phyloP scores from a whole-genome alignment of 192 early-diverging fungal genomes.

The Coemansia sp. region DNA sequence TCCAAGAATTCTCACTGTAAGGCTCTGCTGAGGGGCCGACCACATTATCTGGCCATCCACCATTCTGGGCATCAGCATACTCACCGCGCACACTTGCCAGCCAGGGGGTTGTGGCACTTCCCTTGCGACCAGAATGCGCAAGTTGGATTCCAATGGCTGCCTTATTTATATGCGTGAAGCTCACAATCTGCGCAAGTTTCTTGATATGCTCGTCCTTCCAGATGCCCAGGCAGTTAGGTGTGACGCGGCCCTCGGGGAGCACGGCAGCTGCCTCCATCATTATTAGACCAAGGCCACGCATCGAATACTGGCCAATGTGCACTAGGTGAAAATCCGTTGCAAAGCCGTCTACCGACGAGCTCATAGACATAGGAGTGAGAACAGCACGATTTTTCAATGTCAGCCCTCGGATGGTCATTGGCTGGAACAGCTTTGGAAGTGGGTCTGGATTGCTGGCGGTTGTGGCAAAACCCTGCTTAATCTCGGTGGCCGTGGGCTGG shows the following conservation, averaged over 20 bases:
- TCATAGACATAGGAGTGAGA: slow-evolving; percentile 85
- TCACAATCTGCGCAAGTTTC: slow-evolving; percentile 42
- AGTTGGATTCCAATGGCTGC: slow-evolving; percentile 71
- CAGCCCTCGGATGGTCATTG: slow-evolving; percentile 65
- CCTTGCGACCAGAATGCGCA: slow-evolving; percentile 83
- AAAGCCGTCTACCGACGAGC: slow-evolving; percentile 66
- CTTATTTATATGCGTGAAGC: slow-evolving; percentile 66
- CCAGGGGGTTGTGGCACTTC: slow-evolving; percentile 36
- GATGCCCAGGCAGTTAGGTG: slow-evolving; percentile 71
- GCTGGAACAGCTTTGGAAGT: slow-evolving; percentile 63
- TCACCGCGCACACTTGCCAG: slow-evolving; percentile 10
- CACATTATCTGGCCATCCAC: slow-evolving; percentile 78
- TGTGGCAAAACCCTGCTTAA: slow-evolving; percentile 32
- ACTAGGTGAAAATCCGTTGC: slow-evolving; percentile 68
- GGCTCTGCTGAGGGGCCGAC: slow-evolving; percentile 63
- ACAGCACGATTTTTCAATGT: slow-evolving; percentile 76
- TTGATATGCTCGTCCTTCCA: slow-evolving; percentile 45
- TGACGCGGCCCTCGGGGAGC: slow-evolving; percentile 74
- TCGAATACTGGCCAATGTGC: slow-evolving; percentile 67
- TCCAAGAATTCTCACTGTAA: slow-evolving; percentile 37
- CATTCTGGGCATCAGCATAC: slow-evolving; percentile 27
- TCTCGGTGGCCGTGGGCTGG: slow-evolving; percentile 30
- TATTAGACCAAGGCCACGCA: slow-evolving; percentile 78
- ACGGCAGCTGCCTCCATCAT: slow-evolving; percentile 81
- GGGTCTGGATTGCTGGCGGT: slow-evolving; percentile 11